Conservation (phyloP, 2,329 filamentous ascomycete genomes). For the Fusarium heterosporum region DNA sequence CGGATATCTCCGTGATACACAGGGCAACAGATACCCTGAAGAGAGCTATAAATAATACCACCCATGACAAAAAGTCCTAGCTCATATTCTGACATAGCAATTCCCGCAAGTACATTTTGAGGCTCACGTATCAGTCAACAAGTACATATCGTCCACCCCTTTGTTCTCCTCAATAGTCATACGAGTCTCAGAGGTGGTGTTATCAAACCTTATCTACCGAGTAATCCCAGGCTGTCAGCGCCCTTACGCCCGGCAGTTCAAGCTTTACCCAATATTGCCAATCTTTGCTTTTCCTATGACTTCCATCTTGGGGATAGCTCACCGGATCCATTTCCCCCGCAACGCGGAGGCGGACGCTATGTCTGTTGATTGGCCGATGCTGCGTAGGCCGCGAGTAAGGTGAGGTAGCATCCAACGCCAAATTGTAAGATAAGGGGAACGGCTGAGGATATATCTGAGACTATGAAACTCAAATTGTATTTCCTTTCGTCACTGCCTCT, state of each 20-base stretch:
- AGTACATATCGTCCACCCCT: background rate
- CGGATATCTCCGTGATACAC: background rate
- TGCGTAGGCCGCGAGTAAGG: conserved; percentile 7
- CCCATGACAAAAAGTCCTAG: no score
- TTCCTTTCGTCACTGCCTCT: background rate
- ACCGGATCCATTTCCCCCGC: conserved; percentile 22
- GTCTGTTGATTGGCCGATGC: background rate
- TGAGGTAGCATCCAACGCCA: background rate
- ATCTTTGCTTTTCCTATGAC: conserved; percentile 26
- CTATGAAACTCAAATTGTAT: background rate
- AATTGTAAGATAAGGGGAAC: conserved; percentile 6
- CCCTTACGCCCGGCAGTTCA: background rate
- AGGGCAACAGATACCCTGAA: no score
- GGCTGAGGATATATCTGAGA: conserved; percentile 7
- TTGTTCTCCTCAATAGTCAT: background rate
- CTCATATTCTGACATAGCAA: no score
- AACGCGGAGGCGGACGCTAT: conserved; percentile 12
- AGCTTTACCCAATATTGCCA: background rate
- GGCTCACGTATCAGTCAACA: background rate
- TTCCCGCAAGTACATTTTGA: no score
- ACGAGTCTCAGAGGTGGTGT: background rate
- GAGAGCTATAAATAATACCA: no score
- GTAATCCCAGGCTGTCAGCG: background rate
- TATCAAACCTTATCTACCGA: background rate
- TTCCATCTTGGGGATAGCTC: background rate